Evolutionary conservation across 305 asterid genomes (phyloP).

Genomic region (Ilex paraguariensis): DNA sequence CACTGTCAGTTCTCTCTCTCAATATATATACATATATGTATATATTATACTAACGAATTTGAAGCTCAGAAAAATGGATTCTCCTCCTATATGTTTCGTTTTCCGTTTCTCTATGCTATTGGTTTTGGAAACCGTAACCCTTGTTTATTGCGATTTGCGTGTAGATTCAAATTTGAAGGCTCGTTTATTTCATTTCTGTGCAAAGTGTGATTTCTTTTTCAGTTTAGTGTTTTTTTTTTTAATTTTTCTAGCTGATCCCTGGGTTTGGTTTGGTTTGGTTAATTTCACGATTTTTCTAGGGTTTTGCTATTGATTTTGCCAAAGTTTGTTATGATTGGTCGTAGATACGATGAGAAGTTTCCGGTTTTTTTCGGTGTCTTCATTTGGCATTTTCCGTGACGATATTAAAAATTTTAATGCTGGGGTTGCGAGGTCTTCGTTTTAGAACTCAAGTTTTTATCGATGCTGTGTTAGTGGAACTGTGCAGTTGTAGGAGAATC

Average conservation of each 20-base stretch:
- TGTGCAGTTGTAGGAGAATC: not conserved
- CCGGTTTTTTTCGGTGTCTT: not conserved
- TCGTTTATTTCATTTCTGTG: conserved; percentile 16
- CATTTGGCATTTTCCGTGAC: not conserved
- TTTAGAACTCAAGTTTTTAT: not conserved
- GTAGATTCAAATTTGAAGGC: conserved; percentile 24
- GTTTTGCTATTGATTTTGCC: not conserved
- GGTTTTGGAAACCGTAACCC: not conserved
- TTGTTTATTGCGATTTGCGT: not conserved
- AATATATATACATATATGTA: not conserved
- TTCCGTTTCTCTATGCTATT: not conserved
- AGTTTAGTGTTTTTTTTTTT: not conserved
- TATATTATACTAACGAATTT: not conserved
- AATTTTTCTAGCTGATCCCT: too few relatives aligned
- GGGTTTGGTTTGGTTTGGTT: too few relatives aligned
- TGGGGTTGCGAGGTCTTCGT: not conserved
- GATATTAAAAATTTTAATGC: too few relatives aligned
- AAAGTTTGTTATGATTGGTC: too few relatives aligned
- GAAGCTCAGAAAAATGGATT: not conserved
- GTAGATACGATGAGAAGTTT: not conserved
- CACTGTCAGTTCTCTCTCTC: conserved; percentile 41
- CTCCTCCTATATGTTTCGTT: not conserved
- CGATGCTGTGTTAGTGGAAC: not conserved
- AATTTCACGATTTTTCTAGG: not conserved
- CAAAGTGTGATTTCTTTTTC: not conserved